phyloP scores from a whole-genome alignment of 2,329 filamentous ascomycete species.

The Aspergillus ustus region DNA sequence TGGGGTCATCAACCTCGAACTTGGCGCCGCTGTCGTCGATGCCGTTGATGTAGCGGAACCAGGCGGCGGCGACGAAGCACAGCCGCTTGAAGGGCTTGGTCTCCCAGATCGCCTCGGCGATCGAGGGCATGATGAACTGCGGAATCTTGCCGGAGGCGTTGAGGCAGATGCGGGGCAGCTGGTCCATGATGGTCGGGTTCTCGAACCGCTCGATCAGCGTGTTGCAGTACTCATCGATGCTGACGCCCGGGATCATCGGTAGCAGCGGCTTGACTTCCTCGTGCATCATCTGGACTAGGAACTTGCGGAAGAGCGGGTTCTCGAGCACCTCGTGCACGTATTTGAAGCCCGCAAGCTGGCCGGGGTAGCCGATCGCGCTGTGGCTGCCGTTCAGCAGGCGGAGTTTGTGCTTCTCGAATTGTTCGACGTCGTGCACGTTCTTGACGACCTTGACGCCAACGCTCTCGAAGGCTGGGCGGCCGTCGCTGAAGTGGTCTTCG shows the following conservation, averaged over 20 bases:
- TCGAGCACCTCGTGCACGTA: constrained; percentile 61
- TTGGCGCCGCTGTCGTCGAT: constrained; percentile 53
- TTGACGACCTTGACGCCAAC: constrained; percentile 59
- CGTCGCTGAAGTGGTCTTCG: constrained; percentile 58
- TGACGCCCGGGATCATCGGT: constrained; percentile 55
- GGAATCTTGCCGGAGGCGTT: constrained; percentile 61
- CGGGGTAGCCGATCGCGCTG: constrained; percentile 58
- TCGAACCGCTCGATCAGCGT: constrained; percentile 60
- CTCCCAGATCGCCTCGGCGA: constrained; percentile 50
- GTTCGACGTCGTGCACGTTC: constrained; percentile 57
- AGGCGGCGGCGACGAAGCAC: constrained; percentile 54
- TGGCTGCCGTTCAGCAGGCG: constrained; percentile 60
- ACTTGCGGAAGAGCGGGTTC: constrained; percentile 53
- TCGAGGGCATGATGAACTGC: constrained; percentile 47
- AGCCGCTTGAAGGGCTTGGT: constrained; percentile 52
- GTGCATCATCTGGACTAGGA: constrained; percentile 61
- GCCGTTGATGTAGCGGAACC: constrained; percentile 59
- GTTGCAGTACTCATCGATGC: constrained; percentile 58
- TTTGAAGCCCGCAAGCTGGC: constrained; percentile 57
- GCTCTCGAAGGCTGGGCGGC: constrained; percentile 58
- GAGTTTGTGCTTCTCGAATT: constrained; percentile 63
- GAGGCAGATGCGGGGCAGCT: constrained; percentile 57
- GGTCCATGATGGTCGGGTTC: constrained; percentile 62
- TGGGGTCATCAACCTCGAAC: constrained; percentile 52
- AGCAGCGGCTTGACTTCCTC: constrained; percentile 59